A percentile compares a stretch with the other conserved stretches of the same genome.
Evolutionary conservation across 768 basidiomycete genomes (phyloP).

Genomic region (Leccinum obscurum): DNA sequence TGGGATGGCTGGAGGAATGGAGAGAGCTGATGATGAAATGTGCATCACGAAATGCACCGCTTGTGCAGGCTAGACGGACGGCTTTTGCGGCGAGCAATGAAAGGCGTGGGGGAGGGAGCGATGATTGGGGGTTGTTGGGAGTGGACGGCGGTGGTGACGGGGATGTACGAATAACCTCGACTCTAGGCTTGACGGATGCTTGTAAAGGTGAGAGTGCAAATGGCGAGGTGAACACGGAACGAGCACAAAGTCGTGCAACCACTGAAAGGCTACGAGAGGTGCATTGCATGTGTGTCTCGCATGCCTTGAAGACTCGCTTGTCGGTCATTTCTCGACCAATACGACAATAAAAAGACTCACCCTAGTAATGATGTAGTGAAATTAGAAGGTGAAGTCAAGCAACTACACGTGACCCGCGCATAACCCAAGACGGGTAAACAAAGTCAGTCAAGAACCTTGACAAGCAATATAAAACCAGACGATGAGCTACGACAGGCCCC

Average conservation of each 20-base stretch:
- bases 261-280: slow-evolving; percentile 44
- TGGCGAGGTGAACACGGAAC: slow-evolving; percentile 12
- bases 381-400: background rate
- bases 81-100: slow-evolving; percentile 47
- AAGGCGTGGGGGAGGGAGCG: slow-evolving; percentile 14
- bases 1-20: slow-evolving; percentile 47
- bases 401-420: slow-evolving; percentile 25
- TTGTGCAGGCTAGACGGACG: slow-evolving; percentile 45
- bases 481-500: slow-evolving; percentile 60
- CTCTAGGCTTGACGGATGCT: slow-evolving; percentile 6
- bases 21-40: slow-evolving; percentile 60
- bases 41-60: slow-evolving; percentile 49
- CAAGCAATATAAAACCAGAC: slow-evolving; percentile 11
- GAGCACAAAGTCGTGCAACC: background rate
- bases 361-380: no score
- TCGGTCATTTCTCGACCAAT: background rate
- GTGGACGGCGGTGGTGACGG: background rate
- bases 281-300: slow-evolving; percentile 74
- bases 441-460: background rate
- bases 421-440: no score
- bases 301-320: slow-evolving; percentile 41
- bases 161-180: background rate
- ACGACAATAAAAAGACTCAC: slow-evolving; percentile 16
- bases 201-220: slow-evolving; percentile 3
- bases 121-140: background rate